Percentiles rank a stretch among this genome's conserved stretches.
phyloP scores from a whole-genome alignment of 164 flowering plant species.

The Stephania cephalantha region DNA sequence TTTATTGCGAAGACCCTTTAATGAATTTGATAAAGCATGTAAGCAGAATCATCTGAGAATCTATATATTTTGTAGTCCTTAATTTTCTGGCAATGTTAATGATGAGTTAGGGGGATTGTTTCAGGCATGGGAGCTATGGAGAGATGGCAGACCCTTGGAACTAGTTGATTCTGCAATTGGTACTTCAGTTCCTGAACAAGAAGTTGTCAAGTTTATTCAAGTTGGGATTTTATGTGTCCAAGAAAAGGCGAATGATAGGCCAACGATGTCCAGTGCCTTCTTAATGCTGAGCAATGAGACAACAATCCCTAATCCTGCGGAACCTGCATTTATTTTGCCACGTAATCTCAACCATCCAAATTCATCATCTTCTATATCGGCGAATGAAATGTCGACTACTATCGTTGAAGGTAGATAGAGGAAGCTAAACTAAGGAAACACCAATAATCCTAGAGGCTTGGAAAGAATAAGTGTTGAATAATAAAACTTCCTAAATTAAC shows the following conservation, averaged over 20 bases:
- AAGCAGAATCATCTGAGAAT: slow-evolving; percentile 19
- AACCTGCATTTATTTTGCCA: slow-evolving; percentile 3
- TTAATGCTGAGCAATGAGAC: slow-evolving; percentile 5
- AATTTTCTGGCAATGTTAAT: background rate
- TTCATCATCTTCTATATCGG: slow-evolving; percentile 7
- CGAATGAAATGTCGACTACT: slow-evolving; percentile 6
- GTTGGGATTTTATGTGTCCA: slow-evolving; percentile 9
- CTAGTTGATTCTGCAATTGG: slow-evolving; percentile 5
- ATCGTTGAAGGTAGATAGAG: slow-evolving; percentile 7
- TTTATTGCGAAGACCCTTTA: slow-evolving; percentile 30
- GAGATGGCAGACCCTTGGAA: slow-evolving; percentile 6
- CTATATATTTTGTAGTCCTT: background rate
- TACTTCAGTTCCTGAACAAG: slow-evolving; percentile 5
- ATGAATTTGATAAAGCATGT: slow-evolving; percentile 54
- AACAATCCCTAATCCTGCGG: background rate
- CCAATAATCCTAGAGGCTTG: too few species aligned
- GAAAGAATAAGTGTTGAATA: too few species aligned
- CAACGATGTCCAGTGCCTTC: background rate
- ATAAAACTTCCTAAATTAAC: too few species aligned
- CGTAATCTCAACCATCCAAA: background rate
- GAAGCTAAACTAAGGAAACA: too few species aligned
- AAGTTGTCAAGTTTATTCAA: slow-evolving; percentile 6
- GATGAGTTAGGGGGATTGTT: background rate
- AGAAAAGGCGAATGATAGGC: slow-evolving; percentile 11
- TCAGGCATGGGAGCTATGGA: slow-evolving; percentile 11